These are phyloP conservation scores for Candida broadrunensis DNA, from an alignment of 805 yeast species.

Conservation along the genomic window DNA sequence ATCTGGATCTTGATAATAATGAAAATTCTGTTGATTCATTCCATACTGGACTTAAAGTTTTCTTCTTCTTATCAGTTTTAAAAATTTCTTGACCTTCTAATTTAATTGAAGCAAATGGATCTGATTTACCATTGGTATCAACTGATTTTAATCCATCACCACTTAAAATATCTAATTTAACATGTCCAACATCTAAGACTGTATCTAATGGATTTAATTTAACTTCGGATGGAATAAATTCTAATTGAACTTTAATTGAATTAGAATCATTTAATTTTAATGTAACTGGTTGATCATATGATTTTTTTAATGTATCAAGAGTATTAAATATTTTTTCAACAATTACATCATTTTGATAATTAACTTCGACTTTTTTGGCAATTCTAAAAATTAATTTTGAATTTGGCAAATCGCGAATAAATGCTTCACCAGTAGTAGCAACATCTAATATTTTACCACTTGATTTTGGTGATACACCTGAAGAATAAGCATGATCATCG, in stretches of 20 bases:
- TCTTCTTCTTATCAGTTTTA: conserved; percentile 62
- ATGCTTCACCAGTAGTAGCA: conserved; percentile 53
- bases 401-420: conserved; percentile 68
- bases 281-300: conserved; percentile 44
- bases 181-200: conserved; percentile 63
- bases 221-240: conserved; percentile 58
- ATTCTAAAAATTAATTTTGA: conserved; percentile 57
- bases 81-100: conserved; percentile 52
- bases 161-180: conserved; percentile 54
- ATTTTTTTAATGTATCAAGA: conserved; percentile 49
- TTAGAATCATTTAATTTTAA: conserved; percentile 41
- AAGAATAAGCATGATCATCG: conserved; percentile 64
- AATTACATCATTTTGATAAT: conserved; percentile 45
- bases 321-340: conserved; percentile 51
- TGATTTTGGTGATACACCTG: conserved; percentile 49
- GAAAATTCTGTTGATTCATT: conserved; percentile 63
- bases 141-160: conserved; percentile 56
- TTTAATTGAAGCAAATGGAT: conserved; percentile 58
- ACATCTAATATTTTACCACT: conserved; percentile 42
- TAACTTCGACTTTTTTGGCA: conserved; percentile 50
- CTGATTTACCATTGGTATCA: conserved; percentile 75
- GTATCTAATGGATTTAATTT: conserved; percentile 58
- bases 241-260: conserved; percentile 46
- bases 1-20: conserved; percentile 60
- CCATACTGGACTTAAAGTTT: conserved; percentile 73